A percentile compares a stretch with the other conserved stretches of the same genome.
These are phyloP conservation scores for Schizosaccharomyces octosporus DNA, from an alignment of 805 yeast species.

Conservation along the genomic window DNA sequence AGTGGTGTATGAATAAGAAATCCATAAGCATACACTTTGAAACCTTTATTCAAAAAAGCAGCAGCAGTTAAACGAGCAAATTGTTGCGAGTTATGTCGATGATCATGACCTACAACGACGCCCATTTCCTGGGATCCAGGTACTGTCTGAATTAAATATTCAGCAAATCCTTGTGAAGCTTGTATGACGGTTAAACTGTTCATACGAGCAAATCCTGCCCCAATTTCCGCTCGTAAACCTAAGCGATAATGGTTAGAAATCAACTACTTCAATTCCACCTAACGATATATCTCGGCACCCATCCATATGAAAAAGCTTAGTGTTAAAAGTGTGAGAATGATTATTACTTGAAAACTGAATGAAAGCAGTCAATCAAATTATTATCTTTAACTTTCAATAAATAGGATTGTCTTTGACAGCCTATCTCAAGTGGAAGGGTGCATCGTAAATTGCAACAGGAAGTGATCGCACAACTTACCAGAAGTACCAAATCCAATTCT, in stretches of 20 bases:
- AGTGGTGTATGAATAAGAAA: conserved; percentile 52
- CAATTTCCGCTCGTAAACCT: conserved; percentile 52
- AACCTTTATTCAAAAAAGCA: conserved; percentile 43
- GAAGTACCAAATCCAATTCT: conserved; percentile 81
- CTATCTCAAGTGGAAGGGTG: too few relatives aligned
- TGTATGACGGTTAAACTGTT: conserved; percentile 72
- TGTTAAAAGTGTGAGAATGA: too few relatives aligned
- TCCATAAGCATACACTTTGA: conserved; percentile 30
- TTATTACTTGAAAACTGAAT: too few relatives aligned
- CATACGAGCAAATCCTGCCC: conserved; percentile 73
- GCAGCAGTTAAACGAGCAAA: conserved; percentile 63
- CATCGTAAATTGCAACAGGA: background rate
- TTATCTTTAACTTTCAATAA: too few relatives aligned
- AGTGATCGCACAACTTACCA: conserved; percentile 2
- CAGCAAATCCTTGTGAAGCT: conserved; percentile 42
- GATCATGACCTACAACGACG: conserved; percentile 78
- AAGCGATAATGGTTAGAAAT: conserved; percentile 13
- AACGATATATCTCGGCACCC: too few relatives aligned
- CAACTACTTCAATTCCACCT: too few relatives aligned
- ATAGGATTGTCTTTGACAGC: too few relatives aligned
- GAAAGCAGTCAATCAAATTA: too few relatives aligned
- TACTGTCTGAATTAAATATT: conserved; percentile 9
- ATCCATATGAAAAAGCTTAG: too few relatives aligned
- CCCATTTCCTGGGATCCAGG: conserved; percentile 13
- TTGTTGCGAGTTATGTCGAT: conserved; percentile 51